Evolutionary conservation across 805 yeast genomes (phyloP).

Genomic region (Saccharomyces cerevisiae): DNA sequence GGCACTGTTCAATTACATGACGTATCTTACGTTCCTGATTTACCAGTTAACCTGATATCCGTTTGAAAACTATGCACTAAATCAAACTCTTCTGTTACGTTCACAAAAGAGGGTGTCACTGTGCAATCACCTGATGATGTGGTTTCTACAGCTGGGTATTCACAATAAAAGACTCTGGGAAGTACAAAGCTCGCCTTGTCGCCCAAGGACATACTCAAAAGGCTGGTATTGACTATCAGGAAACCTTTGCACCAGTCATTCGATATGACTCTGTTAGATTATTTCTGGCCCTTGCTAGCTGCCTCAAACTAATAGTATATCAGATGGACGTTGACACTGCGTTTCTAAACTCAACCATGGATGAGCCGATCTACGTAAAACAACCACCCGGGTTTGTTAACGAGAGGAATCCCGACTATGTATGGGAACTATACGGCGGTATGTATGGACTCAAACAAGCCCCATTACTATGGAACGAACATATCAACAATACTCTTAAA

Average conservation of each 20-base stretch:
- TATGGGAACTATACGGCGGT: no score
- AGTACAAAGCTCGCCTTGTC: no score
- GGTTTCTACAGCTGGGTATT: conserved; percentile 3
- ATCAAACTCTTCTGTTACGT: neutral
- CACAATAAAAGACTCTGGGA: no score
- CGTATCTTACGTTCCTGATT: conserved; percentile 3
- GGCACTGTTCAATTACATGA: neutral
- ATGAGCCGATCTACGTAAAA: no score
- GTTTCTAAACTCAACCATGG: neutral
- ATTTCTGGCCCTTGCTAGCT: conserved; percentile 4
- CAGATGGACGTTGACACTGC: conserved; percentile 21
- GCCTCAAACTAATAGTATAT: conserved; percentile 3
- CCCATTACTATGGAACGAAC: no score
- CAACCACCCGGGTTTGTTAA: no score
- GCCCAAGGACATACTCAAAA: no score
- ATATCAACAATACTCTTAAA: no score
- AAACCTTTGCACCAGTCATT: conserved; percentile 25
- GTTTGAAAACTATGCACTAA: neutral
- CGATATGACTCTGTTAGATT: conserved; percentile 14
- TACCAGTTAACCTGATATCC: conserved; percentile 2
- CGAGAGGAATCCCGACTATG: no score
- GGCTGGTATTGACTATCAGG: conserved; percentile 2
- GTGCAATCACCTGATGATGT: no score
- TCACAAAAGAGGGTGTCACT: no score
- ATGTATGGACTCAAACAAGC: no score